Evolutionary conservation across 805 yeast genomes (phyloP), one percentile per base, ranked within the genome.

Genomic region (Yarrowia deformans): DNA sequence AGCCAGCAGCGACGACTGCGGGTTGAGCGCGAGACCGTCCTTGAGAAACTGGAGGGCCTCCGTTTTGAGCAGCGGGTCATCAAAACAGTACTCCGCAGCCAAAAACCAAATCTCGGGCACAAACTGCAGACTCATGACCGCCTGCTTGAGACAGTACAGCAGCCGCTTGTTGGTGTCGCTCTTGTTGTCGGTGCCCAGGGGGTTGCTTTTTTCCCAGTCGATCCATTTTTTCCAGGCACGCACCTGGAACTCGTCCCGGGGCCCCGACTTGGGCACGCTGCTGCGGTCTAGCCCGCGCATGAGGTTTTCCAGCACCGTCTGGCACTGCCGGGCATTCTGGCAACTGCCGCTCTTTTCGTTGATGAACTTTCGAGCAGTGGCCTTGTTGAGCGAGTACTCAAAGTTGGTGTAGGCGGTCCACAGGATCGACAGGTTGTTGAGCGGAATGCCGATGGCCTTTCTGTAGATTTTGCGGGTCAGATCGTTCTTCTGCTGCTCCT

Each of bases 371-470:
- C 97, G 87, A 3, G 97, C 95, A 3, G 93, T 90, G 19, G 89
- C 80, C 43, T 89, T 82, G 75, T 90, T 90, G 19, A 87, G 79
- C 46, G 87, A 89, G 73, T 88, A 91, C 78, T 94, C 98, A 87
- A 95, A 95, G 70, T 84, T 82, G 29, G 91, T 88, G 78, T 93
- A 94, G 64, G 82, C 87, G 70, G 85, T 81, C 99, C 99, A 94
- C 69, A 90, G 81, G 29, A 82, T 83, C 76, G 93, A 97, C 60
- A 94, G 80, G 70, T 87, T 86, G 63, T 84, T 84, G 35, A 91
- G 82, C 4, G 99, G 99, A n/a, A 87, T 83, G n/a, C 84, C 81
- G 19, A 93, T 82, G 72, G 90, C 87, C 70, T 85, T 85, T 72
- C 89, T 86, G 77, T 89, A 91, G 5, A 90, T 83, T 71, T 87